Evolutionary conservation across 441 rosid species (phyloP).

Genomic region (Eruca vesicaria): DNA sequence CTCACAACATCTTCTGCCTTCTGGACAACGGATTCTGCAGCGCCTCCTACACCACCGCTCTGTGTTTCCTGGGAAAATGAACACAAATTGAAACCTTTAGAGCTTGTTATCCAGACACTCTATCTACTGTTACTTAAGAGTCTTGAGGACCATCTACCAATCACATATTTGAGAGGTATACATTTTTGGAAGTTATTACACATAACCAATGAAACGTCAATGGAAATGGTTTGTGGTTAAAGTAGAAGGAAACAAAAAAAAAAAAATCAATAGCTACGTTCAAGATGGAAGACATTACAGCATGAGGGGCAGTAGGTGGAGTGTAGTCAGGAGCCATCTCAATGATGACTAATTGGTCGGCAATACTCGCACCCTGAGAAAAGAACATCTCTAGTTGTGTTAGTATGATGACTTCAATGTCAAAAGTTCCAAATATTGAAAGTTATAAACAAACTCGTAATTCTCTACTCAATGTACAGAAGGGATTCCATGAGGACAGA

Average conservation of each 20-base stretch:
- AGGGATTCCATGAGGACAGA: neutral
- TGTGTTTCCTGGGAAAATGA: conserved; percentile 21
- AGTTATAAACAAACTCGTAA: neutral
- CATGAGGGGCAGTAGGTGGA: conserved; percentile 32
- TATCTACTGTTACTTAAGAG: no score
- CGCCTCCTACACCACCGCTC: conserved; percentile 38
- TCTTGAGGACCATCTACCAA: neutral
- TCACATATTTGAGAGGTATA: neutral
- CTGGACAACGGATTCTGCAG: conserved; percentile 59
- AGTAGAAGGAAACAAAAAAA: neutral
- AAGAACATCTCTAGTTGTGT: neutral
- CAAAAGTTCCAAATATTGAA: neutral
- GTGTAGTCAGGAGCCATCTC: conserved; percentile 49
- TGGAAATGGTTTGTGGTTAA: neutral
- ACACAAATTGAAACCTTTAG: neutral
- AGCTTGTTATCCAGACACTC: neutral
- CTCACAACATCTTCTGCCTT: conserved; percentile 94
- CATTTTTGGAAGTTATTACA: neutral
- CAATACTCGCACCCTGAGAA: conserved; percentile 60
- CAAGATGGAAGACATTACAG: conserved; percentile 28
- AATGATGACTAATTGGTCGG: conserved; percentile 49
- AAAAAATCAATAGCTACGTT: neutral
- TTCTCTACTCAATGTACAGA: neutral
- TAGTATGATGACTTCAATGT: conserved; percentile 13
- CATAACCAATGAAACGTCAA: neutral